Conservation (phyloP, 2,329 filamentous ascomycete species). For the Colletotrichum gloeosporioides region DNA sequence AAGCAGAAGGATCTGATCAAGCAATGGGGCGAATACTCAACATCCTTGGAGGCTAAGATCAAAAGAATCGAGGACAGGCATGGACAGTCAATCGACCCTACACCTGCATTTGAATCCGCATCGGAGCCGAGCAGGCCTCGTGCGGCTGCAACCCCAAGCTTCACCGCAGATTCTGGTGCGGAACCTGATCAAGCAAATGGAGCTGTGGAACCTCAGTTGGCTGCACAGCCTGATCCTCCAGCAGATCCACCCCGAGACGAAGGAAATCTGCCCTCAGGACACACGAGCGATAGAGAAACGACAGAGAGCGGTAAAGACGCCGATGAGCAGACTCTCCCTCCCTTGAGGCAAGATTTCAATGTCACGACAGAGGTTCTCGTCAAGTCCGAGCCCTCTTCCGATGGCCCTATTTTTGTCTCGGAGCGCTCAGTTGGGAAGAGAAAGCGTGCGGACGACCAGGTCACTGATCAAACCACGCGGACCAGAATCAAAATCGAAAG, state of each 20-base stretch:
- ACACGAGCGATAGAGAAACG: not conserved
- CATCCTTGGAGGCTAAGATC: conserved; percentile 47
- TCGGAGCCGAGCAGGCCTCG: conserved; percentile 4
- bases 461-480: conserved; percentile 24
- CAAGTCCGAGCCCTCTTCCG: conserved; percentile 60
- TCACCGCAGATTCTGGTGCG: conserved; percentile 9
- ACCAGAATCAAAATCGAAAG: conserved; percentile 50
- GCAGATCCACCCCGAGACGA: not conserved
- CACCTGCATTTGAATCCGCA: not conserved
- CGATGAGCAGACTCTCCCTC: conserved; percentile 3
- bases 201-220: not conserved
- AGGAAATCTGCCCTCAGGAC: not conserved
- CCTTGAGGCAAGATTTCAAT: not conserved
- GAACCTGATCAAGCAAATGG: not conserved
- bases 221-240: not conserved
- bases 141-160: not conserved
- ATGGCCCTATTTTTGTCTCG: conserved; percentile 55
- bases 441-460: conserved; percentile 32
- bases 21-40: conserved; percentile 51
- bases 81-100: conserved; percentile 18
- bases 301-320: not conserved
- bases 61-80: conserved; percentile 45
- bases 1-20: conserved; percentile 48
- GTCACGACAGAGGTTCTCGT: conserved; percentile 27
- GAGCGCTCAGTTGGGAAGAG: conserved; percentile 56